Conservation (phyloP, 1,139 yeast species). For the Spathaspora sp. region DNA sequence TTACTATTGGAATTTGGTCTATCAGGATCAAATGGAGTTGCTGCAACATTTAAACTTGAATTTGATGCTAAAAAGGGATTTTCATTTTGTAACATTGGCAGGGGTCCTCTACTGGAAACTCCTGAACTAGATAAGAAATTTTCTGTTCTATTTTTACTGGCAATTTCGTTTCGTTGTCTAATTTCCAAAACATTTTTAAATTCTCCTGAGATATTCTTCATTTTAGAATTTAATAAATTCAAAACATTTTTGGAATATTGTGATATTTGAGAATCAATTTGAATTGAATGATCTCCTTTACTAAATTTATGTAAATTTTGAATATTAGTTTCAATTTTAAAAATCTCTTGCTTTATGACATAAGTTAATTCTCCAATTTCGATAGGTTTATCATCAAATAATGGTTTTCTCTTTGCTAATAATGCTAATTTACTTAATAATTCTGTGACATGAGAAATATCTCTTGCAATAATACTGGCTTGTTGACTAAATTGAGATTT, state of each 20-base stretch:
- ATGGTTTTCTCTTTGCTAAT: slow-evolving; percentile 86
- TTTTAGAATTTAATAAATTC: slow-evolving; percentile 79
- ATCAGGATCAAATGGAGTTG: slow-evolving; percentile 12
- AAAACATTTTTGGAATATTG: slow-evolving; percentile 86
- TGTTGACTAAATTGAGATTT: slow-evolving; percentile 74
- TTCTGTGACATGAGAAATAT: slow-evolving; percentile 85
- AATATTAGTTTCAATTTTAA: slow-evolving; percentile 77
- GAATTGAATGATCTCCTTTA: slow-evolving; percentile 46
- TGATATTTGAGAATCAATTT: slow-evolving; percentile 56
- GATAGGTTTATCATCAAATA: slow-evolving; percentile 91
- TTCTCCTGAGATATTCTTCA: slow-evolving; percentile 89
- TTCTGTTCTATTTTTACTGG: slow-evolving; percentile 79
- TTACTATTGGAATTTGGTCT: slow-evolving; percentile 31
- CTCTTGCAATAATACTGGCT: slow-evolving; percentile 85
- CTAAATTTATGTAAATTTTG: slow-evolving; percentile 61
- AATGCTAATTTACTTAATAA: slow-evolving; percentile 77
- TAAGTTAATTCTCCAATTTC: slow-evolving; percentile 92
- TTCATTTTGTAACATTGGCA: slow-evolving; percentile 28
- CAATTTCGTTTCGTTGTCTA: slow-evolving; percentile 81
- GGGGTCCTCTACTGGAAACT: slow-evolving; percentile 31
- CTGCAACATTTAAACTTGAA: slow-evolving; percentile 10
- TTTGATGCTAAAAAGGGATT: slow-evolving; percentile 39
- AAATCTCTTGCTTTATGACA: slow-evolving; percentile 89
- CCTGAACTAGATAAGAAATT: slow-evolving; percentile 68
- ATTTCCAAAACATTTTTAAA: slow-evolving; percentile 85